Base-by-base conservation (phyloP, 257 asterid species). In the Solanum pennellii region DNA sequence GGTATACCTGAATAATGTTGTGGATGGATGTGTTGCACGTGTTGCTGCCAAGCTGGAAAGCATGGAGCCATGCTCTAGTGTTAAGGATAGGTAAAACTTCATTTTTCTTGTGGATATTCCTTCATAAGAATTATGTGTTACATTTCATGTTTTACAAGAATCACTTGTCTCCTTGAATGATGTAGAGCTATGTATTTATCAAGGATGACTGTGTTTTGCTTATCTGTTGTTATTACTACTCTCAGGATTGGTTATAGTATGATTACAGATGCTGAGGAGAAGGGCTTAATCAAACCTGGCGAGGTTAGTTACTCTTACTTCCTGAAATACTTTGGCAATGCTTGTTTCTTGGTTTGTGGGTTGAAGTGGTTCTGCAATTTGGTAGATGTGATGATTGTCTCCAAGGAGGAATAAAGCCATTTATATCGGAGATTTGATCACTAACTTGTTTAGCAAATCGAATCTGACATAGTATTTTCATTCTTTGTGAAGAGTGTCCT, bases 31-130 rank as follows among this genome's bases (percentile, higher is more conserved):
- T 75, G 98, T 95, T 91, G 99, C 91, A 15, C 99, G 98, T 83
- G 90, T 97, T 52, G 99, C 99, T 29, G 99, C 98, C 86, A 97
- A 97, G 96, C 91, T 97, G 65, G 99, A 97, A 90, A 92, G 94
- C 16, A 97, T 97, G 99, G 99, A 96, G 90, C 99, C 99, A 5
- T 96, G 99, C 91, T 97, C 99, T 69, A 97, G 99, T 87, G 99
- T 97, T 85, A 97, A 97, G 96, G 99, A 97, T 87, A 95, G 99
- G 99, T 97, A 91, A 86, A 84, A n/a, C 41, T 39, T 59, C 86
- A 18, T 60, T 45, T 86, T 89, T 45, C 20, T 41, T 89, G 35
- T 62, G 29, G 45, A 25, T 79, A 45, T 47, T 39, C 82, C 66
- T 44, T 72, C 23, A 47, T 25, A 72, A 21, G 69, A 71, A 33